Percentiles rank a stretch among this genome's conserved stretches.
Evolutionary conservation across 2,329 filamentous ascomycete genomes (phyloP).

Genomic region (Claviceps sorghi): DNA sequence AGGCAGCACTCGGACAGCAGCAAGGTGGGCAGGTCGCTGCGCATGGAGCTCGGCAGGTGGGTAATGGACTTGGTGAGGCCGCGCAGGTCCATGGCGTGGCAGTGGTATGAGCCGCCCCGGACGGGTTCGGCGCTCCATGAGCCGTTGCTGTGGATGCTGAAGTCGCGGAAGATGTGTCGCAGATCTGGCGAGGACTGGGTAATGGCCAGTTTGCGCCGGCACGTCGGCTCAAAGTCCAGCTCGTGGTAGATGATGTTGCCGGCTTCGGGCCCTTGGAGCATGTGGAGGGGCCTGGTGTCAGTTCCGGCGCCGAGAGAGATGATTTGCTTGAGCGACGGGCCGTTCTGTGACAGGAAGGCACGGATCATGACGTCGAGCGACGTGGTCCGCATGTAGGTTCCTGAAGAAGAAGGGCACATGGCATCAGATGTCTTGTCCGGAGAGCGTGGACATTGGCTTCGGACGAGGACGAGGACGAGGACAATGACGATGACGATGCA

Average conservation of each 20-base stretch:
- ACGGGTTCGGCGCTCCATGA: constrained; percentile 30
- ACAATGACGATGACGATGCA: too few relatives aligned
- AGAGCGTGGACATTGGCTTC: neutral
- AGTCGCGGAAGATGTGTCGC: constrained; percentile 23
- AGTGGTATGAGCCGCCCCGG: constrained; percentile 31
- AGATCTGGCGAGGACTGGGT: constrained; percentile 32
- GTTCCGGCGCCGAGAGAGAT: constrained; percentile 88
- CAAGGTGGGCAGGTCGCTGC: constrained; percentile 56
- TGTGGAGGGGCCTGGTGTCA: constrained; percentile 73
- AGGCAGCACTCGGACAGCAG: constrained; percentile 92
- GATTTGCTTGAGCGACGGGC: constrained; percentile 48
- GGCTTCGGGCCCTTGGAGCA: constrained; percentile 36
- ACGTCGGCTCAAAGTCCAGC: constrained; percentile 71
- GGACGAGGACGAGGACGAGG: neutral
- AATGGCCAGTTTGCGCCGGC: constrained; percentile 46
- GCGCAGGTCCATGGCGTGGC: constrained; percentile 58
- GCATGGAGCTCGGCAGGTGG: constrained; percentile 16
- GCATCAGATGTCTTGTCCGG: neutral
- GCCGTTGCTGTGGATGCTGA: constrained; percentile 15
- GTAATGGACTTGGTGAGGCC: constrained; percentile 23
- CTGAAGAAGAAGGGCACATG: constrained; percentile 26
- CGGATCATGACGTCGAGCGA: constrained; percentile 67
- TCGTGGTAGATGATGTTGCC: constrained; percentile 65
- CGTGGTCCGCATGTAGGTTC: constrained; percentile 81
- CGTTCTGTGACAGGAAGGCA: constrained; percentile 44